Conservation (phyloP, 2,329 filamentous ascomycete genomes). For the Calonectria honghensis region DNA sequence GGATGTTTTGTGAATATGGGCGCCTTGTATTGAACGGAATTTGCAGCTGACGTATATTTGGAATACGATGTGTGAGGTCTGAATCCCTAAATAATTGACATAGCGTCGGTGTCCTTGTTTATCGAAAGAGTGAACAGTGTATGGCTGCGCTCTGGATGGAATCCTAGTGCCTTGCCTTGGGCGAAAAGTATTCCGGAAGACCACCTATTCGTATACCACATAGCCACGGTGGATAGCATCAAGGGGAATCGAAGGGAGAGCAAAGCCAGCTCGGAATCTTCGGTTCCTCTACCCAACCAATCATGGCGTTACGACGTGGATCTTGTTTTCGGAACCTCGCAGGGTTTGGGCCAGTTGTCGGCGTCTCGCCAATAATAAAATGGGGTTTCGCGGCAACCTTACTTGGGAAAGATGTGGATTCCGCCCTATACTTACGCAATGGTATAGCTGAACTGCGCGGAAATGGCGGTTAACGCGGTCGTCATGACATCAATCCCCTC, state of each 20-base stretch:
- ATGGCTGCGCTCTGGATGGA: background rate
- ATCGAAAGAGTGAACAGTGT: background rate
- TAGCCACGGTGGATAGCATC: background rate
- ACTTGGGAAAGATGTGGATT: background rate
- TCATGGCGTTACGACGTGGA: background rate
- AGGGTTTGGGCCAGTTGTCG: background rate
- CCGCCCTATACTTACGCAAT: background rate
- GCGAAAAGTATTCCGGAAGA: background rate
- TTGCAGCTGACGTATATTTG: background rate
- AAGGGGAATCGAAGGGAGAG: background rate
- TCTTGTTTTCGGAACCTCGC: background rate
- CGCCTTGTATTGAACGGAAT: background rate
- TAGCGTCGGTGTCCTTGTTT: background rate
- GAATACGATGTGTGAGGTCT: background rate
- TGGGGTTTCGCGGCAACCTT: background rate
- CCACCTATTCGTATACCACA: background rate
- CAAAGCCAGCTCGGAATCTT: background rate
- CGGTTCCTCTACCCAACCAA: background rate
- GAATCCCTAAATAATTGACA: background rate
- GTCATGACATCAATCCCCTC: background rate
- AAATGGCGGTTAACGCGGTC: background rate
- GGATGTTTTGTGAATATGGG: background rate
- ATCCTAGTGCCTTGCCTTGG: background rate
- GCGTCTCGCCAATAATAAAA: background rate
- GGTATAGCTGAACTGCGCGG: background rate